Conservation (phyloP, 768 basidiomycete genomes). For the Trichaptum fuscoviolaceum region DNA sequence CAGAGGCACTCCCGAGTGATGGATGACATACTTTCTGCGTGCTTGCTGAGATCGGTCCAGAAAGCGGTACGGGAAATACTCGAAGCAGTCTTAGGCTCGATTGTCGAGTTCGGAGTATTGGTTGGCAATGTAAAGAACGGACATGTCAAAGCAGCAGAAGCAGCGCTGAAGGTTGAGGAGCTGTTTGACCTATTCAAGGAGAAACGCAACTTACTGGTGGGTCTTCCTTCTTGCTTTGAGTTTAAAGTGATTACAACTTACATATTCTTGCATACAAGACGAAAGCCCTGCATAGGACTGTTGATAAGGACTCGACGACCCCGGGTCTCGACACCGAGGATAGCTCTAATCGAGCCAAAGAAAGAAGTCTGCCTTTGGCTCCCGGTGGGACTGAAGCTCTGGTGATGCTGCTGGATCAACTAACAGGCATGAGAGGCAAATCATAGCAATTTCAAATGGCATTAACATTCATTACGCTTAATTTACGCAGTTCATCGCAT, state of each 20-base stretch:
- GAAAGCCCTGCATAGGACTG: constrained; percentile 46
- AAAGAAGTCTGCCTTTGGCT: constrained; percentile 20
- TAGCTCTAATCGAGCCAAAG: constrained; percentile 6
- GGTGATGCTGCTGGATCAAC: constrained; percentile 48
- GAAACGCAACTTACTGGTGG: constrained; percentile 55
- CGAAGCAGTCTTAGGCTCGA: constrained; percentile 45
- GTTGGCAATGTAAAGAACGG: constrained; percentile 54
- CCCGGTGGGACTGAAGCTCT: constrained; percentile 51
- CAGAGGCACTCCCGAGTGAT: constrained; percentile 61
- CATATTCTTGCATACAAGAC: constrained; percentile 32
- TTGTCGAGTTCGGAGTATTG: constrained; percentile 51
- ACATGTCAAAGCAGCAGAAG: constrained; percentile 57
- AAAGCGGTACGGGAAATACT: constrained; percentile 59
- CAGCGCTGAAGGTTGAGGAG: constrained; percentile 49
- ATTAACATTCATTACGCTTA: constrained; percentile 5
- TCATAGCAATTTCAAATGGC: constrained; percentile 8
- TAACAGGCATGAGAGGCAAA: constrained; percentile 59
- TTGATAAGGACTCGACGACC: constrained; percentile 40
- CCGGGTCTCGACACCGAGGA: constrained; percentile 16
- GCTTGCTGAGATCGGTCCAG: constrained; percentile 66
- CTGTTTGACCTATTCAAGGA: constrained; percentile 47
- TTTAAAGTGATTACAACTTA: constrained; percentile 11
- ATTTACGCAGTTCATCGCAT: neutral
- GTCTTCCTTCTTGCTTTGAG: neutral
- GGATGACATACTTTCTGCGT: constrained; percentile 73